These are phyloP conservation scores for Plasmopara viticola DNA, from an alignment of 352 stramenopile genomes.

Conservation along the genomic window DNA sequence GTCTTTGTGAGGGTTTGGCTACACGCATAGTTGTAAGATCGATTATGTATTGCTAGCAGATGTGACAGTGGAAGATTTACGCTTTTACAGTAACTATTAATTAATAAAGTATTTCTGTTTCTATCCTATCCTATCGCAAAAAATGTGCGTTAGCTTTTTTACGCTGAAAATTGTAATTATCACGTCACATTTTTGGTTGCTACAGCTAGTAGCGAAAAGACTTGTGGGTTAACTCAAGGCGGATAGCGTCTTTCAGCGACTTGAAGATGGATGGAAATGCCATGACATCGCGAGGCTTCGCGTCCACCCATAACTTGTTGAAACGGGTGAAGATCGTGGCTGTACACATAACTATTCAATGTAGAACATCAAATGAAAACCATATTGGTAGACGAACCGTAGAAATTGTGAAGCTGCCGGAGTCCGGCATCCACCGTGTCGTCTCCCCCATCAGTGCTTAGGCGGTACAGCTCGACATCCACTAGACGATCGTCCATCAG, in stretches of 20 bases:
- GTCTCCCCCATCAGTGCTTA: slow-evolving; percentile 18
- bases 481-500: slow-evolving; percentile 66
- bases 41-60: no score
- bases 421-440: slow-evolving; percentile 35
- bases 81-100: no score
- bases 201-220: slow-evolving; percentile 48
- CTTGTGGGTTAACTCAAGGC: slow-evolving; percentile 39
- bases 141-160: no score
- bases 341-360: slow-evolving; percentile 13
- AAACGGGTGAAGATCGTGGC: slow-evolving; percentile 76
- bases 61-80: no score
- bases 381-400: slow-evolving; percentile 36
- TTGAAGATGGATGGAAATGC: slow-evolving; percentile 81
- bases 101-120: no score
- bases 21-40: no score
- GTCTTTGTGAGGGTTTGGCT: no score
- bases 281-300: slow-evolving; percentile 81
- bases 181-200: slow-evolving; percentile 15
- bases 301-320: slow-evolving; percentile 77
- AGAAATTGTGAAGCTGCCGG: slow-evolving; percentile 62
- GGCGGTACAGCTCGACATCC: slow-evolving; percentile 65
- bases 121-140: no score
- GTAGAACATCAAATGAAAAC: neutral
- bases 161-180: no score
- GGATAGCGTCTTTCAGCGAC: slow-evolving; percentile 65